phyloP scores from a whole-genome alignment of 2,329 filamentous ascomycete species.

The Fusarium tuaranense region DNA sequence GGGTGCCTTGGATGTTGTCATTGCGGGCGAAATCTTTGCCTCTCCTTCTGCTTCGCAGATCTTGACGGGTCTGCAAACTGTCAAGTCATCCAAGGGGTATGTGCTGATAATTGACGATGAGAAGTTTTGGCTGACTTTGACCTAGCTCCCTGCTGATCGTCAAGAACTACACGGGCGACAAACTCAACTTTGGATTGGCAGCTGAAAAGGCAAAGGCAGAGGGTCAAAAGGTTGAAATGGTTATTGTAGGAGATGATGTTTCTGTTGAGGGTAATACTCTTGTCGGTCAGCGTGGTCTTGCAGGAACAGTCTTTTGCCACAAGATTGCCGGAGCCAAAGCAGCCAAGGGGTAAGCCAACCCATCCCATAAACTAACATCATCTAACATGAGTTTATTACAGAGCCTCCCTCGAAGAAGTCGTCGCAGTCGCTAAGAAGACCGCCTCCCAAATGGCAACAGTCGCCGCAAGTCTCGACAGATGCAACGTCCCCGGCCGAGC shows the following conservation, averaged over 20 bases:
- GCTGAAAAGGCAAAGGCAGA: slow-evolving; percentile 46
- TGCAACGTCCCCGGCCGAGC: slow-evolving; percentile 39
- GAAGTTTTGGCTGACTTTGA: slow-evolving; percentile 1
- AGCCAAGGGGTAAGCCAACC: slow-evolving; percentile 31
- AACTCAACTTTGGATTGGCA: slow-evolving; percentile 45
- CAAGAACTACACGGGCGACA: slow-evolving; percentile 45
- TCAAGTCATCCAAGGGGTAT: slow-evolving; percentile 37
- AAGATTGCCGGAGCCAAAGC: slow-evolving; percentile 42
- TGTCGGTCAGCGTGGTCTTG: slow-evolving; percentile 41
- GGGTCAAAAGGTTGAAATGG: slow-evolving; percentile 39
- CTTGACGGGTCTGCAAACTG: slow-evolving; percentile 32
- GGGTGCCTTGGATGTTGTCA: slow-evolving; percentile 37
- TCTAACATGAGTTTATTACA: slow-evolving; percentile 17
- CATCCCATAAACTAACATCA: not conserved
- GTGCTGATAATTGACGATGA: accelerated
- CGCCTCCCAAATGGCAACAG: slow-evolving; percentile 41
- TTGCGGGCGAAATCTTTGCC: slow-evolving; percentile 43
- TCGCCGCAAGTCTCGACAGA: slow-evolving; percentile 41
- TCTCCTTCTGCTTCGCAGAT: slow-evolving; percentile 42
- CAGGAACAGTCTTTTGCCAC: slow-evolving; percentile 41
- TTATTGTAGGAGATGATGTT: slow-evolving; percentile 41
- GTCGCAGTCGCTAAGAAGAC: slow-evolving; percentile 27
- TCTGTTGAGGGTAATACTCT: slow-evolving; percentile 40
- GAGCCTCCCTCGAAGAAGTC: slow-evolving; percentile 35
- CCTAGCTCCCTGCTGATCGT: slow-evolving; percentile 39